Conservation (phyloP, 2,329 filamentous ascomycete species). For the Clonostachys chloroleuca region DNA sequence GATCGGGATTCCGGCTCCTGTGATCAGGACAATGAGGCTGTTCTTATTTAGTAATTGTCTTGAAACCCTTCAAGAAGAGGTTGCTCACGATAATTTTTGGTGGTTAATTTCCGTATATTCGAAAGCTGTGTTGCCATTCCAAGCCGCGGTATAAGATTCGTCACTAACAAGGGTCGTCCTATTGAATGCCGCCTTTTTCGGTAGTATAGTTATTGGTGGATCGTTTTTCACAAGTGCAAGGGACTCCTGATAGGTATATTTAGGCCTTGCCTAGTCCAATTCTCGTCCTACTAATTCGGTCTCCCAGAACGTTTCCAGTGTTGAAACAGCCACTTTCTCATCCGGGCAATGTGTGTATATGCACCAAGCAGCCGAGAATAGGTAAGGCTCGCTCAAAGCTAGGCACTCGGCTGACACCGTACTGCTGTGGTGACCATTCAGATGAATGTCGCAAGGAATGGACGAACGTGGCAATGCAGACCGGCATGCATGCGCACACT, state of each 20-base stretch:
- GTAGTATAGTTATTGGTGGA: background rate
- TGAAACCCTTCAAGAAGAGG: background rate
- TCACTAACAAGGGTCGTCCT: constrained; percentile 5
- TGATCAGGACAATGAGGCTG: constrained; percentile 1
- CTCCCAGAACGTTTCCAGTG: constrained; percentile 12
- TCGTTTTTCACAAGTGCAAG: background rate
- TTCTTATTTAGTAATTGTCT: background rate
- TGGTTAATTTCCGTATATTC: constrained; percentile 2
- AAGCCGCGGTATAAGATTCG: constrained; percentile 2
- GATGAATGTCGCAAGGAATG: constrained; percentile 4
- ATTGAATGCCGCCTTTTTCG: constrained; percentile 1
- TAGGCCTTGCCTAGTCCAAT: constrained; percentile 5
- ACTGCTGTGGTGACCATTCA: constrained; percentile 1
- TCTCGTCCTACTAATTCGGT: constrained; percentile 6
- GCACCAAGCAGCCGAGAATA: constrained; percentile 12
- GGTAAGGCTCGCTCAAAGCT: constrained; percentile 8
- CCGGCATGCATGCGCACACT: constrained; percentile 58
- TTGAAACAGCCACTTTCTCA: background rate
- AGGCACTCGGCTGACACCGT: constrained; percentile 7
- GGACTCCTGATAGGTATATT: constrained; percentile 5
- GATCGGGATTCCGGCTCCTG: constrained; percentile 5
- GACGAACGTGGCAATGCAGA: constrained; percentile 14
- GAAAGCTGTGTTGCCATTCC: constrained; percentile 5
- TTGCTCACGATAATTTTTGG: constrained; percentile 4
- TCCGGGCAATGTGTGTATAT: constrained; percentile 8